Conservation (phyloP, 306 rosid genomes). For the Acmispon strigosus region DNA sequence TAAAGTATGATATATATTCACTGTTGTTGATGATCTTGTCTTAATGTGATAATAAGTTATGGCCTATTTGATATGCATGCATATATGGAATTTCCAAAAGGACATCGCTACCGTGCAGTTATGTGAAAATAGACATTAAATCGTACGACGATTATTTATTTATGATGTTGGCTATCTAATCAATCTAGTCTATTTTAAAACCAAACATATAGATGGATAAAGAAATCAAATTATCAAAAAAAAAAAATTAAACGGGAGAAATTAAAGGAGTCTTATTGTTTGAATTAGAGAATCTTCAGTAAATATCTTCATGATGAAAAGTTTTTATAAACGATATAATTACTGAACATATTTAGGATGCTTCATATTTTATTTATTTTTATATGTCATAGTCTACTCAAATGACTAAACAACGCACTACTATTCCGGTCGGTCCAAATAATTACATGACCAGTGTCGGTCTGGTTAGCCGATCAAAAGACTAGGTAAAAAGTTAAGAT, state of each 20-base stretch:
- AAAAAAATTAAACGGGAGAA: not conserved
- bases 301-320: not conserved
- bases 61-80: slow-evolving; percentile 23
- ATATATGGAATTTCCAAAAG: slow-evolving; percentile 13
- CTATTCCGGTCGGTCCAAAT: too few species aligned
- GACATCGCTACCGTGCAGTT: not conserved
- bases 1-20: slow-evolving; percentile 20
- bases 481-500: too few species aligned
- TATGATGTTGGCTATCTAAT: not conserved
- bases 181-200: not conserved
- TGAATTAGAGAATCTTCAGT: not conserved
- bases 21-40: slow-evolving; percentile 18
- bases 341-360: too few species aligned
- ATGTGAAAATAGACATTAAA: slow-evolving; percentile 15
- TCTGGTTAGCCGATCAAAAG: too few species aligned
- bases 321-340: too few species aligned
- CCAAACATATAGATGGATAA: not conserved
- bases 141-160: slow-evolving; percentile 29
- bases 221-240: not conserved
- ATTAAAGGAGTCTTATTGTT: not conserved
- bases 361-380: too few species aligned
- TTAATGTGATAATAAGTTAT: slow-evolving; percentile 27
- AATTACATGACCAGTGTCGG: too few species aligned
- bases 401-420: too few species aligned
- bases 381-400: too few species aligned